A percentile compares a stretch with the other conserved stretches of the same genome.
Evolutionary conservation across 805 yeast species (phyloP).

Genomic region (Yarrowia alimentaria): DNA sequence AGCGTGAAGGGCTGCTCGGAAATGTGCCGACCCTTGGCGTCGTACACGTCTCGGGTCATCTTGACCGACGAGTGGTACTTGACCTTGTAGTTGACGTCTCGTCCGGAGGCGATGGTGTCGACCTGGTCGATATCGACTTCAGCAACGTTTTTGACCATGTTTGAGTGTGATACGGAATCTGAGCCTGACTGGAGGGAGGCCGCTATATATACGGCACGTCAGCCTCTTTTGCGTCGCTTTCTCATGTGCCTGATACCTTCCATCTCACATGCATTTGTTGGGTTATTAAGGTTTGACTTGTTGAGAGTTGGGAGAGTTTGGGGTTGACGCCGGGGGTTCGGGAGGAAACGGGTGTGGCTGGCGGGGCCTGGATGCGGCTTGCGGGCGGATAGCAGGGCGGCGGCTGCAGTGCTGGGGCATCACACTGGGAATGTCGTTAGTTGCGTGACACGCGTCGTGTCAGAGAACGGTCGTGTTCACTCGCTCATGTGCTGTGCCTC

Average conservation of each 20-base stretch:
- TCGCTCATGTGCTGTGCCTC: too few relatives aligned
- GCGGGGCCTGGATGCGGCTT: too few relatives aligned
- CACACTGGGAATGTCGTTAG: too few relatives aligned
- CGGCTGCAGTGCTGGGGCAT: too few relatives aligned
- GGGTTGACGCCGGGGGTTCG: too few relatives aligned
- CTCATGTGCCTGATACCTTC: constrained; percentile 7
- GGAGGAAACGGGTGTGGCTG: too few relatives aligned
- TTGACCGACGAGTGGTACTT: constrained; percentile 36
- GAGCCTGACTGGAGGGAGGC: too few relatives aligned
- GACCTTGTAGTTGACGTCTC: constrained; percentile 33
- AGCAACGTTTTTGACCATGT: constrained; percentile 33
- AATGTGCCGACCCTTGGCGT: constrained; percentile 47
- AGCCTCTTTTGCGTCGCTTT: too few relatives aligned
- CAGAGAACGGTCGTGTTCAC: too few relatives aligned
- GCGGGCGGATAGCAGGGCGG: too few relatives aligned
- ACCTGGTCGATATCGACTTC: constrained; percentile 38
- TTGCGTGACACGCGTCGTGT: too few relatives aligned
- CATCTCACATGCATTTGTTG: constrained; percentile 28
- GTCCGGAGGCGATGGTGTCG: constrained; percentile 41
- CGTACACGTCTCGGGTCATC: constrained; percentile 29
- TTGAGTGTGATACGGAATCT: not conserved
- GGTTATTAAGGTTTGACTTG: constrained; percentile 27
- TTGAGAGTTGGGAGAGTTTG: too few relatives aligned
- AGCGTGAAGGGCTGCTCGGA: constrained; percentile 75
- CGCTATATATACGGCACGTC: not conserved